Evolutionary conservation across 257 asterid genomes (phyloP), one percentile per base, ranked within the genome.

Genomic region (Perilla frutescens): DNA sequence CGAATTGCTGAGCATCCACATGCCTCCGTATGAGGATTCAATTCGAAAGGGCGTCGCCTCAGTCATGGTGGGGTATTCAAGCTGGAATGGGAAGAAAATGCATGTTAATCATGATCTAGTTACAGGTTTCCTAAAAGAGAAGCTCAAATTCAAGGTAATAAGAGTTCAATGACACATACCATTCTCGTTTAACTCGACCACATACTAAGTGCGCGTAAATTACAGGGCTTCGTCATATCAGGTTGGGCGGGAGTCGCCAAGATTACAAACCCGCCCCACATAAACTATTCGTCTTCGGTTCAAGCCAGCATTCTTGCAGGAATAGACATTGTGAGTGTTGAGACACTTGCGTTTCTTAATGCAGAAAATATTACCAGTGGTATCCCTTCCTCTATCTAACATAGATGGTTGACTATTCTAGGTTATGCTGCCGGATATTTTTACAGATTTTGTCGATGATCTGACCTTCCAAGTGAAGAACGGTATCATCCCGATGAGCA

Each of bases 21-120:
- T 91, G 91, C 91, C 90, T 14, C 92, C 94, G 5, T 89, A 87
- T 75, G 43, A 75, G 49, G 88, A 91, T 70, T 53, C 97, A 4
- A 75, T 91, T 48, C 70, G 49, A 20, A 91, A 89, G 82, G 96
- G 97, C 9, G 96, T 91, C 34, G 71, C 88, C 65, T 83, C 96
- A 1, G 80, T 89, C 37, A 89, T 91, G 97, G 88, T 87, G 66
- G 86, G 90, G 26, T 91, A 87, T 74, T 83, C 96, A 2, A 91
- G 96, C 82, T 87, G 82, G 92, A 91, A 91, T 44, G 94, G 92
- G 14, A 67, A 73, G 78, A 91, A 83, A 77, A 89, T 91, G 96
- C 96, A 86, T 51, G 88, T 88, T 26, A 87, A 89, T 57, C 77
- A 47, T 44, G 90, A 82, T 39, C 94, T 91, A 6, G 32, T 91